Conservation (phyloP, 2,329 filamentous ascomycete species). For the Xylaria hypoxylon region DNA sequence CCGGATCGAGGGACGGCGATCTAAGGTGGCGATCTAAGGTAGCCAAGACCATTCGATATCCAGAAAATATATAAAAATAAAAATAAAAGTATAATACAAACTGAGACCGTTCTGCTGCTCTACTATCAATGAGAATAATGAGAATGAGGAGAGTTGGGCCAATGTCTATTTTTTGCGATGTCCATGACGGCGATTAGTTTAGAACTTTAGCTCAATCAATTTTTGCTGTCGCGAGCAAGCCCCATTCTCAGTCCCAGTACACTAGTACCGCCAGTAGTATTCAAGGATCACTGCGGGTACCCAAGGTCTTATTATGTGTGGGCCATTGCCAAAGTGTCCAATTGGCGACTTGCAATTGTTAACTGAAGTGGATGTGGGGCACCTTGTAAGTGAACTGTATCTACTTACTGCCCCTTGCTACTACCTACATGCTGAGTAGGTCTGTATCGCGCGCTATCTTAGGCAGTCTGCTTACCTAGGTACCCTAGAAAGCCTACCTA, state of each 20-base stretch:
- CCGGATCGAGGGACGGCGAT: neutral
- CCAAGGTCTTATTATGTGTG: no score
- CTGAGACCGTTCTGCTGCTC: neutral
- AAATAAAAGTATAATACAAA: constrained; percentile 20
- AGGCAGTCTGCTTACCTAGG: no score
- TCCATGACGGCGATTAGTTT: constrained; percentile 24
- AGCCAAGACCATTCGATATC: neutral
- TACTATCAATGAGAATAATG: neutral
- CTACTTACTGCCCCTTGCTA: neutral
- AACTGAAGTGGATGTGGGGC: constrained; percentile 14
- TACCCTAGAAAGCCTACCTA: no score
- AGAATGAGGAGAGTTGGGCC: neutral
- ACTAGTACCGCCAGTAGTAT: no score
- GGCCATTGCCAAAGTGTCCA: constrained; percentile 17
- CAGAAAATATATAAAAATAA: neutral
- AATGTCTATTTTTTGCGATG: neutral
- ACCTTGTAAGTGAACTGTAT: no score
- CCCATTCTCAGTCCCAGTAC: neutral
- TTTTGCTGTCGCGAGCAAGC: constrained; percentile 15
- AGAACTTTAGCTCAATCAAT: constrained; percentile 26
- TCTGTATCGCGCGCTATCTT: constrained; percentile 4
- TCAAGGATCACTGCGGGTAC: neutral
- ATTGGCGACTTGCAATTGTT: constrained; percentile 26
- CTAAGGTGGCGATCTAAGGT: neutral
- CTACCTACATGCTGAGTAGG: no score